Percentiles rank a stretch among this genome's conserved stretches.
These are phyloP conservation scores for Cornus kousa DNA, from an alignment of 148 eudicot species.

Conservation along the genomic window DNA sequence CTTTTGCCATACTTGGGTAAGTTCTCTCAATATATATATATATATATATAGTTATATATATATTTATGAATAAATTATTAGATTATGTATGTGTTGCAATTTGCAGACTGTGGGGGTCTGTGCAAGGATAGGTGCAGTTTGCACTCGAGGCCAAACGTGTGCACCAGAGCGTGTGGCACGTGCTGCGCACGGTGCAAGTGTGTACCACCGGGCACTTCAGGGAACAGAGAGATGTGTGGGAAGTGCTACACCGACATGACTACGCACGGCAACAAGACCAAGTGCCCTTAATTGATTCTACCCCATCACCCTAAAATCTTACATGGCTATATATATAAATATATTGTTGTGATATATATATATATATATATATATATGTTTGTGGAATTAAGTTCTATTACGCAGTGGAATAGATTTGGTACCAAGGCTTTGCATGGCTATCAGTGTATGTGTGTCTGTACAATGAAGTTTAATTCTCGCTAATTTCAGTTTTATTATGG, in stretches of 20 bases:
- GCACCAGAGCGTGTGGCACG: constrained; percentile 37
- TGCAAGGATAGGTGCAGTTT: constrained; percentile 28
- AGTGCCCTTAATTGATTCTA: constrained; percentile 25
- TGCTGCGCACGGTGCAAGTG: constrained; percentile 38
- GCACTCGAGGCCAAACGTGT: constrained; percentile 36
- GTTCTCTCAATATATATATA: neutral
- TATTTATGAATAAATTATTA: too few relatives aligned
- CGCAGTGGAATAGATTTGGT: neutral
- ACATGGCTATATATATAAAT: too few relatives aligned
- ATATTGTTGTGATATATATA: neutral
- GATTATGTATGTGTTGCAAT: neutral
- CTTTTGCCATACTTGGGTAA: constrained; percentile 27
- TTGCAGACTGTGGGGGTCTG: constrained; percentile 27
- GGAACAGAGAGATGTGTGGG: constrained; percentile 36
- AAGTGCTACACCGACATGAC: constrained; percentile 36
- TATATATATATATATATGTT: neutral
- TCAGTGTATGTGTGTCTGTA: too few relatives aligned
- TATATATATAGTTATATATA: too few relatives aligned
- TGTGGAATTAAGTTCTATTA: neutral
- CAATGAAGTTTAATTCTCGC: too few relatives aligned
- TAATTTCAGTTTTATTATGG: too few relatives aligned
- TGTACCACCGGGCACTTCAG: constrained; percentile 37
- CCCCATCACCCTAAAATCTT: neutral
- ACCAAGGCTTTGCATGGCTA: too few relatives aligned
- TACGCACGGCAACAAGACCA: constrained; percentile 32